Conservation (phyloP, 2,329 filamentous ascomycete genomes). For the Microcera coccophila region DNA sequence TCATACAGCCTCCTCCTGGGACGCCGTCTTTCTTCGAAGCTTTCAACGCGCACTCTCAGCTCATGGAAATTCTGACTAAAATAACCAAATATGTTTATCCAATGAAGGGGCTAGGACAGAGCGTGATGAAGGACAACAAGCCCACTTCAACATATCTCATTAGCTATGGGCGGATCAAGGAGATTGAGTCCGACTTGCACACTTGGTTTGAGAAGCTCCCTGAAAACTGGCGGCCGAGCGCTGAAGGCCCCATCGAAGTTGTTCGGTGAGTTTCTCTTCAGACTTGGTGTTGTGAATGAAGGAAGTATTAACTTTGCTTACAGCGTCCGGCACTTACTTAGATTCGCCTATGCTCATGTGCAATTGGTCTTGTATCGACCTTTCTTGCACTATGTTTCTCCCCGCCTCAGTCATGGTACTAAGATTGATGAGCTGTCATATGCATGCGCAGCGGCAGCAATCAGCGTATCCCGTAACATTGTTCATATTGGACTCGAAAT, state of each 20-base stretch:
- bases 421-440: constrained; percentile 73
- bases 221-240: constrained; percentile 71
- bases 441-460: constrained; percentile 62
- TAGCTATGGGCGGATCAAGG: constrained; percentile 59
- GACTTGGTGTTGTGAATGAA: too few species aligned
- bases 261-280: constrained; percentile 64
- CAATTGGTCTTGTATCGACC: constrained; percentile 80
- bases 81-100: constrained; percentile 65
- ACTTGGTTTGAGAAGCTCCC: constrained; percentile 67
- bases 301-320: too few species aligned
- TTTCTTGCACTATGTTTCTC: constrained; percentile 78
- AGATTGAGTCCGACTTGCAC: constrained; percentile 61
- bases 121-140: constrained; percentile 39
- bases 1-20: constrained; percentile 52
- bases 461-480: constrained; percentile 66
- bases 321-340: constrained; percentile 68
- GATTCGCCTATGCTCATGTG: constrained; percentile 77
- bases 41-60: constrained; percentile 60
- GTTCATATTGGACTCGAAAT: constrained; percentile 78
- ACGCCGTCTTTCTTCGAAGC: constrained; percentile 59
- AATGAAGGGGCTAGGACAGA: constrained; percentile 52
- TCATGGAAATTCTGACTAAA: constrained; percentile 62
- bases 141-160: constrained; percentile 56
- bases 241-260: constrained; percentile 69
- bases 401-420: constrained; percentile 52